Conservation (phyloP, 129 eudicot genomes). For the Arctium lappa region DNA sequence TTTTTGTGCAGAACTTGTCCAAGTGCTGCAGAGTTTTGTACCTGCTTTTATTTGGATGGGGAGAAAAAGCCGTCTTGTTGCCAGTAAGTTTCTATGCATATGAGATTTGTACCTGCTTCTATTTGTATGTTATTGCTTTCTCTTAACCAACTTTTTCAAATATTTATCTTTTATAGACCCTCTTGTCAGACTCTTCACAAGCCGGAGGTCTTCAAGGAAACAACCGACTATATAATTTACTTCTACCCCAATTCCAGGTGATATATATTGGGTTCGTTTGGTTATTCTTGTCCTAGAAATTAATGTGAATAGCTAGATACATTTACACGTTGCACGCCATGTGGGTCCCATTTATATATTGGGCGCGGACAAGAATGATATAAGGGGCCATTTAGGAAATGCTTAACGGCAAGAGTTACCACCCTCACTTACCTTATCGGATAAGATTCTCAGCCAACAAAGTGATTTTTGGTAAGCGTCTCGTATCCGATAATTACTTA, state of each 20-base stretch:
- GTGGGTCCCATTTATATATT: neutral
- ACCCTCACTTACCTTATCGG: no score
- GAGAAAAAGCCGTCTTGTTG: conserved; percentile 13
- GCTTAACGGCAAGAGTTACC: no score
- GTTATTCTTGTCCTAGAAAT: conserved; percentile 13
- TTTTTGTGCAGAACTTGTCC: neutral
- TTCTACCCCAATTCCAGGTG: neutral
- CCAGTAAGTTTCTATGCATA: conserved; percentile 6
- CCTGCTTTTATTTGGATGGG: conserved; percentile 34
- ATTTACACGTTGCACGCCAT: neutral
- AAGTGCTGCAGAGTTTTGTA: conserved; percentile 39
- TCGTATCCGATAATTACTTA: no score
- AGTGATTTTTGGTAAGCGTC: no score
- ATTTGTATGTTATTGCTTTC: neutral
- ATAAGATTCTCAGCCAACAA: no score
- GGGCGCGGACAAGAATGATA: neutral
- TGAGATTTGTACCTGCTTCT: conserved; percentile 11
- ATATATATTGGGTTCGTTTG: neutral
- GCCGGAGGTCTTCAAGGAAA: neutral
- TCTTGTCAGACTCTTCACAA: neutral
- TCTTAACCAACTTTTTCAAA: neutral
- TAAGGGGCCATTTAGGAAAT: neutral
- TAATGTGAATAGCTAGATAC: conserved; percentile 10
- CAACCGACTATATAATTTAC: neutral
- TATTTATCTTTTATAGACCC: neutral